Percentiles rank a stretch among this genome's conserved stretches.
These are phyloP conservation scores for Ogataea saltuana DNA, from an alignment of 805 yeast genomes.

Conservation along the genomic window DNA sequence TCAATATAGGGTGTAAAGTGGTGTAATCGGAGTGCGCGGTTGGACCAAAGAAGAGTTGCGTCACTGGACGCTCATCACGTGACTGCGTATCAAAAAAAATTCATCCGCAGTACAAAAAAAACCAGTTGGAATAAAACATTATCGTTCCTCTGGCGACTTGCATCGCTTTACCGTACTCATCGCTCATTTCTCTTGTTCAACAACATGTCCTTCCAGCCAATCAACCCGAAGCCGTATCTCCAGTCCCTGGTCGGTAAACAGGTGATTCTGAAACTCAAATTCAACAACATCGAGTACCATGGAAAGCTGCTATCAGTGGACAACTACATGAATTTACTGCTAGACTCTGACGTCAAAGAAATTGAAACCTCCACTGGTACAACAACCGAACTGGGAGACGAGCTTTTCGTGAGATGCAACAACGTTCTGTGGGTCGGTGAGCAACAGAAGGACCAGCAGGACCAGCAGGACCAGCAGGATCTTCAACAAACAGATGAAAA, in stretches of 20 bases:
- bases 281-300: conserved; percentile 85
- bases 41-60: no score
- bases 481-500: conserved; percentile 15
- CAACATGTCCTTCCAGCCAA: conserved; percentile 53
- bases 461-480: conserved; percentile 12
- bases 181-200: not conserved
- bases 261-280: conserved; percentile 80
- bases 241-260: conserved; percentile 68
- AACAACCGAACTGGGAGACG: conserved; percentile 39
- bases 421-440: conserved; percentile 79
- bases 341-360: conserved; percentile 56
- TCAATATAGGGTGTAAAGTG: no score
- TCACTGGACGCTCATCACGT: no score
- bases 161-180: no score
- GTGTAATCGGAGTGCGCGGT: no score
- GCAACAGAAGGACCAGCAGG: conserved; percentile 29
- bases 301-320: conserved; percentile 82
- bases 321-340: conserved; percentile 86
- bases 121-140: no score
- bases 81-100: no score
- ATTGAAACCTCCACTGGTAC: conserved; percentile 42
- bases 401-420: conserved; percentile 85
- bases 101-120: no score
- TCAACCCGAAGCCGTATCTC: conserved; percentile 89
- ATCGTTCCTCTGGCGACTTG: no score